Conservation (phyloP, 2,329 filamentous ascomycete genomes). For the Neonectria punicea region DNA sequence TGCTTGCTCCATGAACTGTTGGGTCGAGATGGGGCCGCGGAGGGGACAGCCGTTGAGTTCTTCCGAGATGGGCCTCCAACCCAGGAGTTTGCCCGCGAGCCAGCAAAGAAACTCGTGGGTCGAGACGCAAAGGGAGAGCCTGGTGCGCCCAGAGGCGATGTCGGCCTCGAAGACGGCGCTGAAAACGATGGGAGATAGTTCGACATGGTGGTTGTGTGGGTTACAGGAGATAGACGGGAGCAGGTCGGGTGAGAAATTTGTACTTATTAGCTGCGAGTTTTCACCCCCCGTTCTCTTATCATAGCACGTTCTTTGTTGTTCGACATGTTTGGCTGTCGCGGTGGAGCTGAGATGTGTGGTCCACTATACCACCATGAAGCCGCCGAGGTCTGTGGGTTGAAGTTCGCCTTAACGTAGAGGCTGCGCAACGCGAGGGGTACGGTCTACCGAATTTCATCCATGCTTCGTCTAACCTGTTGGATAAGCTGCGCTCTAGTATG, state of each 20-base stretch:
- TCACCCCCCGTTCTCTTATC: conserved; percentile 25
- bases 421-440: not conserved
- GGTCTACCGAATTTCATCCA: not conserved
- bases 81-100: conserved; percentile 34
- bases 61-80: conserved; percentile 25
- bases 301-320: conserved; percentile 20
- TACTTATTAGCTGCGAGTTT: conserved; percentile 9
- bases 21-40: conserved; percentile 4
- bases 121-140: conserved; percentile 31
- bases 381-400: conserved; percentile 32
- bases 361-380: conserved; percentile 39
- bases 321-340: conserved; percentile 17
- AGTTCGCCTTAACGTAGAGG: not conserved
- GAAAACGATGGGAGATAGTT: conserved; percentile 38
- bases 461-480: not conserved
- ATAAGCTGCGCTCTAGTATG: not conserved
- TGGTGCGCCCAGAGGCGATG: conserved; percentile 4
- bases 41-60: conserved; percentile 17
- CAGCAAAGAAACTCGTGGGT: conserved; percentile 36
- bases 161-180: conserved; percentile 35
- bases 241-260: conserved; percentile 2
- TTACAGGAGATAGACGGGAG: not conserved
- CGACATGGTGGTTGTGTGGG: conserved; percentile 29
- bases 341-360: conserved; percentile 32
- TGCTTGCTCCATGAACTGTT: conserved; percentile 19